Base-by-base conservation (phyloP, 768 basidiomycete species). In the Multifurca ochricompacta region DNA sequence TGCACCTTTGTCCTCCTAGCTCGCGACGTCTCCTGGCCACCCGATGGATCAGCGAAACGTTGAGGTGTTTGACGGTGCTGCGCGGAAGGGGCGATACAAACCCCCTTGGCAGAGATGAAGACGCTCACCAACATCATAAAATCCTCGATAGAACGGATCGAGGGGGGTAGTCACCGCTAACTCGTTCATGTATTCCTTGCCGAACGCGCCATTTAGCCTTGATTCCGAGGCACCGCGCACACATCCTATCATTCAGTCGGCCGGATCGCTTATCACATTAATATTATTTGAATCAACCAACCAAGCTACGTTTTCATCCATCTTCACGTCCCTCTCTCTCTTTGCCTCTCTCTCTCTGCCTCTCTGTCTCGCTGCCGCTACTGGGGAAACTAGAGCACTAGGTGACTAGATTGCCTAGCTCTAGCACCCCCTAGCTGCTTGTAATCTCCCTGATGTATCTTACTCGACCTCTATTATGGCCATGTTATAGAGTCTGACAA, bases 361-460 rank as follows among this genome's bases (percentile, higher is more conserved):
- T n/a, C n/a, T n/a, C n/a, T n/a, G n/a, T n/a, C n/a, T n/a, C n/a
- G n/a, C n/a, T n/a, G n/a, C n/a, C n/a, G n/a, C n/a, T n/a, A n/a
- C n/a, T n/a, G n/a, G n/a, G n/a, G n/a, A n/a, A n/a, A n/a, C n/a
- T n/a, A n/a, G n/a, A n/a, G n/a, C n/a, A n/a, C n/a, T n/a, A n/a
- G n/a, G n/a, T n/a, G n/a, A n/a, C n/a, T n/a, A n/a, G n/a, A n/a
- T n/a, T n/a, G n/a, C n/a, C n/a, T n/a, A n/a, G n/a, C n/a, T n/a
- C n/a, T n/a, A n/a, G n/a, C n/a, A n/a, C n/a, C n/a, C n/a, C n/a
- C n/a, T n/a, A n/a, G n/a, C 21, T 3, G 32, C 25, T 6, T 6
- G 35, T 8, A 47, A 41, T 21, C 40, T 39, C 16, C 4, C 54
- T 53, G 8, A 53, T 59, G 2, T 62, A 64, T 43, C 53, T 66